A percentile compares a stretch with the other conserved stretches of the same genome.
Conservation (phyloP, 2,329 filamentous ascomycete species). For the Ophiostoma australiae region DNA sequence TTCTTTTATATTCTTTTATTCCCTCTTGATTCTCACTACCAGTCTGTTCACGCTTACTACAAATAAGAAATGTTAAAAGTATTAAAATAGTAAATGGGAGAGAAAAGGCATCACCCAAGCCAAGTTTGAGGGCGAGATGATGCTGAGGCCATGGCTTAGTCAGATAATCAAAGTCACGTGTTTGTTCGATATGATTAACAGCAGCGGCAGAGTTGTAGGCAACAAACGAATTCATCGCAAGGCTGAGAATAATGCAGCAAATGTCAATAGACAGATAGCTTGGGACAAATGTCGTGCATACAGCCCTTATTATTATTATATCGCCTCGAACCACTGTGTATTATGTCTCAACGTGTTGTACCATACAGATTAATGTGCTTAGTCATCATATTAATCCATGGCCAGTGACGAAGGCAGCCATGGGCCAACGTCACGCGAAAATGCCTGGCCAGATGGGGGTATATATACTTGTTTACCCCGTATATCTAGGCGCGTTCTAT, state of each 20-base stretch:
- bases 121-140: not conserved
- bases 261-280: not conserved
- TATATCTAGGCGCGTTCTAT: no score
- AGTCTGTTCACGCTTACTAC: not conserved
- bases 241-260: not conserved
- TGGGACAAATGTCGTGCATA: not conserved
- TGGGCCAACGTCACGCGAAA: constrained; percentile 27
- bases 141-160: not conserved
- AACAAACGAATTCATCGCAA: not conserved
- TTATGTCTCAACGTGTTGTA: not conserved
- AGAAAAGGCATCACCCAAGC: not conserved
- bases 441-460: constrained; percentile 1
- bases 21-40: constrained; percentile 1
- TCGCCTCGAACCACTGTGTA: not conserved
- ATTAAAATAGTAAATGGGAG: not conserved
- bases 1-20: not conserved
- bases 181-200: not conserved
- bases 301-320: not conserved
- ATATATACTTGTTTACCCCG: not conserved
- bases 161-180: not conserved
- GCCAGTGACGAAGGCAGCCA: constrained; percentile 27
- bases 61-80: not conserved
- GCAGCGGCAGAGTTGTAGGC: not conserved
- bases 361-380: not conserved
- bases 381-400: constrained; percentile 11